Percentiles rank a stretch among this genome's conserved stretches.
Conservation (phyloP, 1,139 yeast species). For the Hemisphaericaspora lyxosophila region DNA sequence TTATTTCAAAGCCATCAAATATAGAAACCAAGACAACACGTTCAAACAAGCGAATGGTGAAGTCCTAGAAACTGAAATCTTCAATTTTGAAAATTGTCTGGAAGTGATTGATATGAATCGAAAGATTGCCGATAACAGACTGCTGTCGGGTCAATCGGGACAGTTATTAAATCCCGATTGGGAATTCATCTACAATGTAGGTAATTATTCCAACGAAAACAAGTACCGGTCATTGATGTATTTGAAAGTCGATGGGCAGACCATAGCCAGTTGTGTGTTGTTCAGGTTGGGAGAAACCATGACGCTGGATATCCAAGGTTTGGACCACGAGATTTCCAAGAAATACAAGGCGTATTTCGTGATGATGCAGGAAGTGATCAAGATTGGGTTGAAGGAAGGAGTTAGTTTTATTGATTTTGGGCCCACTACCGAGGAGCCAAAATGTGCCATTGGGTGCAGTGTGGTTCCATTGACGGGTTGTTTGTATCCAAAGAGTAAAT, state of each 20-base stretch:
- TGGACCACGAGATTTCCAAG: slow-evolving; percentile 39
- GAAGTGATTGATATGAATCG: slow-evolving; percentile 34
- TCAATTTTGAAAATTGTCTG: slow-evolving; percentile 28
- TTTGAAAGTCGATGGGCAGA: slow-evolving; percentile 33
- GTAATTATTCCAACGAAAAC: slow-evolving; percentile 23
- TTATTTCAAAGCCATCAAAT: slow-evolving; percentile 40
- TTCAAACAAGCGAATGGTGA: slow-evolving; percentile 37
- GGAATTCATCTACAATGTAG: slow-evolving; percentile 30
- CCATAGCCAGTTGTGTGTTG: slow-evolving; percentile 43
- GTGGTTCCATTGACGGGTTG: slow-evolving; percentile 38
- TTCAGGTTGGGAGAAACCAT: slow-evolving; percentile 46
- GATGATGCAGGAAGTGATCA: slow-evolving; percentile 48
- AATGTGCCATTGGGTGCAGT: slow-evolving; percentile 40
- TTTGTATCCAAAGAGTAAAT: slow-evolving; percentile 17
- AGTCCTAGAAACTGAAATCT: slow-evolving; percentile 23
- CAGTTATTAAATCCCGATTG: slow-evolving; percentile 35
- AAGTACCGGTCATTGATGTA: slow-evolving; percentile 33
- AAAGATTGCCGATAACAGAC: slow-evolving; percentile 37
- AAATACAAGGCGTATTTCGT: slow-evolving; percentile 46
- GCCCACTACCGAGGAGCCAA: slow-evolving; percentile 36
- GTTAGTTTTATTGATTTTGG: slow-evolving; percentile 45
- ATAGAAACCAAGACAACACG: slow-evolving; percentile 36
- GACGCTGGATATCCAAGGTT: slow-evolving; percentile 46
- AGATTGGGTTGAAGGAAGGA: slow-evolving; percentile 39
- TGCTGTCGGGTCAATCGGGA: slow-evolving; percentile 36